Conservation (phyloP, 208 protist genomes). For the Acanthamoeba sp. region DNA sequence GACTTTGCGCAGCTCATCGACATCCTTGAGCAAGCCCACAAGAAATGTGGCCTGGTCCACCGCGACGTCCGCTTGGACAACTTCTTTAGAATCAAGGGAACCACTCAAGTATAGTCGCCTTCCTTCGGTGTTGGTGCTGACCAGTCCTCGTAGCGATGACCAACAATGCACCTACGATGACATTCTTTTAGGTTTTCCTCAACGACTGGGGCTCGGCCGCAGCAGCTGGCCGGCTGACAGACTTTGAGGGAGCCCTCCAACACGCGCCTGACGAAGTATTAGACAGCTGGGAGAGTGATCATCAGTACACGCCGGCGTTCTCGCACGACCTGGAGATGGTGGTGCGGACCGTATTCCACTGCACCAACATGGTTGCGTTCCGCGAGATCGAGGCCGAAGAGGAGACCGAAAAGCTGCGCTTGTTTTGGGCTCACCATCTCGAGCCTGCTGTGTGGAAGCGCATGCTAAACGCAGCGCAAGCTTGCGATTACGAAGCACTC, state of each 20-base stretch:
- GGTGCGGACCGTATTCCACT: too few relatives aligned
- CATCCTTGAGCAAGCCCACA: too few relatives aligned
- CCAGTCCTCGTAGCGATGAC: too few relatives aligned
- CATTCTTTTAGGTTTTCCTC: slow-evolving; percentile 2
- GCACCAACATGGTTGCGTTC: background rate
- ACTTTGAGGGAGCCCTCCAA: background rate
- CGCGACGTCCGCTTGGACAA: too few relatives aligned
- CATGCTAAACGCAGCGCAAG: background rate
- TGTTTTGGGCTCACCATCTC: background rate
- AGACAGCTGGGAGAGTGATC: background rate
- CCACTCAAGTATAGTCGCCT: too few relatives aligned
- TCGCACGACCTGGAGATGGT: background rate
- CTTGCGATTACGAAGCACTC: background rate
- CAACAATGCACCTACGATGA: background rate
- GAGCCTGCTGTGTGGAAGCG: background rate
- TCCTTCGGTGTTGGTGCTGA: background rate
- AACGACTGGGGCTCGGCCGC: slow-evolving; percentile 26
- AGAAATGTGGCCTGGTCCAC: too few relatives aligned
- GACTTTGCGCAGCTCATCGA: background rate
- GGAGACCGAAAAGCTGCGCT: background rate
- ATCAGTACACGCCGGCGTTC: background rate
- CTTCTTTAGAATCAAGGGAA: too few relatives aligned
- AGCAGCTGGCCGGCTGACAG: background rate
- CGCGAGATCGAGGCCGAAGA: background rate
- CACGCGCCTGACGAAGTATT: background rate